phyloP scores from a whole-genome alignment of 176 grass and related monocot genomes.

The barley (Hordeum vulgare) region DNA sequence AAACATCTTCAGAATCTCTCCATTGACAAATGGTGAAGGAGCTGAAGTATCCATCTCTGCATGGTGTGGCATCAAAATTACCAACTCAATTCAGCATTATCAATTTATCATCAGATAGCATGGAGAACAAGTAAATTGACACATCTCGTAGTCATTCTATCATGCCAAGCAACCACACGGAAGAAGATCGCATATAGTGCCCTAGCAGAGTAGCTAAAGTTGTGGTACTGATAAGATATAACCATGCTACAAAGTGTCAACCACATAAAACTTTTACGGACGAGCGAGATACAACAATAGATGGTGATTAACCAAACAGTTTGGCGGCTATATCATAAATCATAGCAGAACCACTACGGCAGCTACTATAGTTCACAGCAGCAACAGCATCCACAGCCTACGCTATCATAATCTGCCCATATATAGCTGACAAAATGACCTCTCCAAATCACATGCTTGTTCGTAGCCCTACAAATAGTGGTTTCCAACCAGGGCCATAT shows the following conservation, averaged over 20 bases:
- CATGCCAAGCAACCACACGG: background rate
- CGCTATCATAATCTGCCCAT: background rate
- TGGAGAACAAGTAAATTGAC: background rate
- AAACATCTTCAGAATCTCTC: slow-evolving; percentile 59
- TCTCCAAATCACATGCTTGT: background rate
- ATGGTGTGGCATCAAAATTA: background rate
- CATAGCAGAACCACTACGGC: background rate
- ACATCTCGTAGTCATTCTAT: background rate
- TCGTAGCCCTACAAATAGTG: background rate
- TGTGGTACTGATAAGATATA: background rate
- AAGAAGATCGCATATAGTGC: background rate
- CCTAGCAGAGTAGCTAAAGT: background rate
- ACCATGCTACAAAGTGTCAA: background rate
- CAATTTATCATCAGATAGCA: background rate
- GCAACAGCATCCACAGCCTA: background rate
- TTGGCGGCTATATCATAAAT: background rate
- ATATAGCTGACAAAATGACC: background rate
- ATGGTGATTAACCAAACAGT: background rate
- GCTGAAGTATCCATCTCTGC: slow-evolving; percentile 83
- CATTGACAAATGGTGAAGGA: slow-evolving; percentile 71
- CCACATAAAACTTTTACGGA: background rate
- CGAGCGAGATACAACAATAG: background rate
- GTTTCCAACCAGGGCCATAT: background rate
- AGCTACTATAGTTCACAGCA: background rate
- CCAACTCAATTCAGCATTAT: background rate